phyloP scores from a whole-genome alignment of 306 rosid species.

The Glycine latifolia region DNA sequence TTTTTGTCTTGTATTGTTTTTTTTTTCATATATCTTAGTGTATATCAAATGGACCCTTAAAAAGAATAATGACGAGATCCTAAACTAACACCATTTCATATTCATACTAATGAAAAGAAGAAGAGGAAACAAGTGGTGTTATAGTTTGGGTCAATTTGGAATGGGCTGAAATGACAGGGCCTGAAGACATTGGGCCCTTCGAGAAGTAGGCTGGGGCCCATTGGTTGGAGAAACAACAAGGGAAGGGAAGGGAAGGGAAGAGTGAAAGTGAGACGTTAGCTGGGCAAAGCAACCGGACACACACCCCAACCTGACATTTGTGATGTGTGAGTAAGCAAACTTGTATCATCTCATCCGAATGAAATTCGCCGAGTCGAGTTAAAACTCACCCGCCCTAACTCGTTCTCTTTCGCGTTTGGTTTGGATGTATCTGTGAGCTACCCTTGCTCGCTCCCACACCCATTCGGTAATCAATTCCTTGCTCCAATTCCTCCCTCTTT shows the following conservation, averaged over 20 bases:
- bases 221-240: background rate
- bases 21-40: too few species aligned
- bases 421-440: conserved; percentile 39
- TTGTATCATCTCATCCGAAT: background rate
- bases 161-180: too few species aligned
- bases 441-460: background rate
- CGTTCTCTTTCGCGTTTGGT: background rate
- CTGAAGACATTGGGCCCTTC: background rate
- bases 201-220: background rate
- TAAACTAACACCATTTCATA: too few species aligned
- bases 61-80: too few species aligned
- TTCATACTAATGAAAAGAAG: too few species aligned
- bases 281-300: background rate
- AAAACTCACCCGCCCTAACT: conserved; percentile 45
- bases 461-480: conserved; percentile 4
- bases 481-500: background rate
- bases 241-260: background rate
- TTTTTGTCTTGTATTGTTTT: too few species aligned
- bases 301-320: conserved; percentile 38
- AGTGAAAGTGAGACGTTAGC: conserved; percentile 27
- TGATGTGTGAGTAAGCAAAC: background rate
- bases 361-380: conserved; percentile 37
- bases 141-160: too few species aligned
- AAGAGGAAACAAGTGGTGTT: too few species aligned
- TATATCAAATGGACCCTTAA: too few species aligned